Evolutionary conservation across 2,329 filamentous ascomycete genomes (phyloP), one percentile per base, ranked within the genome.

Genomic region (Trichoderma afroharzianum): DNA sequence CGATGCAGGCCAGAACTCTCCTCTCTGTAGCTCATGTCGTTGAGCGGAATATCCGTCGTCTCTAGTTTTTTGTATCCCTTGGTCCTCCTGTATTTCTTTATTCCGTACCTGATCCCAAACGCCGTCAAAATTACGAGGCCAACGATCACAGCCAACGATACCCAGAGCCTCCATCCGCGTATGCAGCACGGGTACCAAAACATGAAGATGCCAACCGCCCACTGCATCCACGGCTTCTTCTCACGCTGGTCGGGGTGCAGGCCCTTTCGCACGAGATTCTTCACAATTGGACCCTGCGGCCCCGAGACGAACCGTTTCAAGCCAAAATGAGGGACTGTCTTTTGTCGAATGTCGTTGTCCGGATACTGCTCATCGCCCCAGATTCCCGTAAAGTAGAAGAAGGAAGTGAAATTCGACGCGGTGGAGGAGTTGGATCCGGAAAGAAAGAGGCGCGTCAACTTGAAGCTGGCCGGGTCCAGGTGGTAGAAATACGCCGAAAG

Each of bases 401-500:
- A 68, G 24, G 53, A 68, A 3, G 53, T 68, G 6, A 68, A 24
- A 18, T 68, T 68, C 21, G 33, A 68, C 18, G 33, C 24, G 7
- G 36, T 3, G 12, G 64, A 58, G 15, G 11, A 9, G 3, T 58
- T 68, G 7, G 53, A 43, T 3, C 12, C 14, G 4, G 53, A 59
- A 12, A 36, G 14, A 28, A 58, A 58, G 3, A 68, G 64, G 6
- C 53, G 64, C 33, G 64, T 68, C 8, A 68, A 11, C n/a, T 26
- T 24, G 12, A 68, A 68, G 43, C 8, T 59, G 12, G 24, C 14
- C 1, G 64, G 64, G 15, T 68, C 50, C 4, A 68, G 64, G 14
- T 68, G 53, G 8, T 68, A 68, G 9, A 68, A 68, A n/a, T 68
- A 68, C 3, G 64, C 64, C 7, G 53, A 68, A 18, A 68, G 64